These are phyloP conservation scores for Coemansia sp. DNA, from an alignment of 192 early-diverging fungal genomes.

Conservation along the genomic window DNA sequence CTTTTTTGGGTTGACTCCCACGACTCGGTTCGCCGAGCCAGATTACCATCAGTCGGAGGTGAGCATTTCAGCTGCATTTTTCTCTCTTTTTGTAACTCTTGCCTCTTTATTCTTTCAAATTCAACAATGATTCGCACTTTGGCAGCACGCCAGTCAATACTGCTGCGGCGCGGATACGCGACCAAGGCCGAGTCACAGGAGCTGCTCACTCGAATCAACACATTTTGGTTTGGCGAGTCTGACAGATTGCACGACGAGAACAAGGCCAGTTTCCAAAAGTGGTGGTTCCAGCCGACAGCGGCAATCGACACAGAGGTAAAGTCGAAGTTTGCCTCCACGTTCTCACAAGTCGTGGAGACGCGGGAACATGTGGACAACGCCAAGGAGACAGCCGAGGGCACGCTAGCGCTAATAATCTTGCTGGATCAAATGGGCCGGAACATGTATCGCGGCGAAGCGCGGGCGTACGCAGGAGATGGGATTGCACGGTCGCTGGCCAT, in stretches of 20 bases:
- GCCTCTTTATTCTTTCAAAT: background rate
- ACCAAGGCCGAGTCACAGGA: conserved; percentile 39
- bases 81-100: background rate
- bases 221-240: conserved; percentile 51
- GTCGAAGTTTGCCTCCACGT: conserved; percentile 19
- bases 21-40: too few species aligned
- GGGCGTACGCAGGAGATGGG: conserved; percentile 58
- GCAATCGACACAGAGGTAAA: conserved; percentile 41
- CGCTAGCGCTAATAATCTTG: conserved; percentile 54
- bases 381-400: conserved; percentile 44
- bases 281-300: conserved; percentile 49
- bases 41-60: too few species aligned
- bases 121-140: conserved; percentile 11
- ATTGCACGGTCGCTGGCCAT: conserved; percentile 56
- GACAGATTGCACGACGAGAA: conserved; percentile 39
- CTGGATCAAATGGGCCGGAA: conserved; percentile 68
- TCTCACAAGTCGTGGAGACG: conserved; percentile 14
- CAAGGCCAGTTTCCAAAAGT: conserved; percentile 47
- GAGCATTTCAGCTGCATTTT: too few species aligned
- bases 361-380: conserved; percentile 38
- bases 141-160: background rate
- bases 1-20: too few species aligned
- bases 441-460: conserved; percentile 59
- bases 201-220: conserved; percentile 38
- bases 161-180: background rate